Evolutionary conservation across 148 eudicot genomes (phyloP).

Genomic region (Chenopodium berlandieri): DNA sequence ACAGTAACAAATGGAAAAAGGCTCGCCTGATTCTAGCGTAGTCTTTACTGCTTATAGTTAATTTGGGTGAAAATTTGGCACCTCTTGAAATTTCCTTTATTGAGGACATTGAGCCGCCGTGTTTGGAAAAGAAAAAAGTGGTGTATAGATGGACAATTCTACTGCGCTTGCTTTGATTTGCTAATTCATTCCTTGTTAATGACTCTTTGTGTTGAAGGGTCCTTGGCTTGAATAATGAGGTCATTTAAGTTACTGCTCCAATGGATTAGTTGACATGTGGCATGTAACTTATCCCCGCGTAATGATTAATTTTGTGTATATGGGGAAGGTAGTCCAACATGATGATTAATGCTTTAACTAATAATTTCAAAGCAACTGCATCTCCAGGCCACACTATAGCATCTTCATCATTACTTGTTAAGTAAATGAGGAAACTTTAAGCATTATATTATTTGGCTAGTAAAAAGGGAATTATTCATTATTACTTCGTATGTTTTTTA

Average conservation of each 20-base stretch:
- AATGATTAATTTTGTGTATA: neutral
- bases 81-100: neutral
- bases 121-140: too few species aligned
- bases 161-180: neutral
- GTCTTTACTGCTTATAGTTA: neutral
- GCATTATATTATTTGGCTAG: constrained; percentile 14
- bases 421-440: constrained; percentile 9
- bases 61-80: neutral
- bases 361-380: neutral
- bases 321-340: constrained; percentile 4
- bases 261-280: constrained; percentile 20
- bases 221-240: constrained; percentile 2
- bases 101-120: neutral
- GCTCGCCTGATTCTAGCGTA: neutral
- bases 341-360: constrained; percentile 11
- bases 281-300: constrained; percentile 10
- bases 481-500: neutral
- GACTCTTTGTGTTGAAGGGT: constrained; percentile 23
- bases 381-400: neutral
- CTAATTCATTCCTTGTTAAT: constrained; percentile 14
- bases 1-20: neutral
- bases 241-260: constrained; percentile 14
- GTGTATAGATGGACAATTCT: neutral
- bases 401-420: constrained; percentile 19
- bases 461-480: neutral